Base-by-base conservation (phyloP, 1,284 basidiomycete genomes). In the Ganoderma leucocontextum region DNA sequence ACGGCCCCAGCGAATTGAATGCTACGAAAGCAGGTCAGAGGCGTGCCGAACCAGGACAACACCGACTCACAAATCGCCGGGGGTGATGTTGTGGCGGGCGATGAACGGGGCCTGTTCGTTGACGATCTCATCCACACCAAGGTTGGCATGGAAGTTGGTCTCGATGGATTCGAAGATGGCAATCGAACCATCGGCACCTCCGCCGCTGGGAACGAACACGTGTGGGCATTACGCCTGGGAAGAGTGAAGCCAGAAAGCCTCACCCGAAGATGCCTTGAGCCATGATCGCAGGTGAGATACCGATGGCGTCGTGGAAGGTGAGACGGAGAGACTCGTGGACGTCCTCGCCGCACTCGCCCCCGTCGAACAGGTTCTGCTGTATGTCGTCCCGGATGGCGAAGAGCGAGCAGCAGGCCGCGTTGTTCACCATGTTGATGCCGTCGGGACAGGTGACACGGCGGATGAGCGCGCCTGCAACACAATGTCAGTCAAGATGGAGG, bases 1-100 rank as follows among this genome's bases (percentile, higher is more conserved):
- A 82, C 78, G n/a, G 82, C 81, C 53, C 79, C 80, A n/a, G 82
- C 82, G 60, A 84, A 79, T 71, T 82, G 80, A 49, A 84, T 80
- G 63, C 66, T 63, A 39, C 3, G 17, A 4, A 49, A 10, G n/a
- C 9, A 4, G 0, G 8, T 35, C 9, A 33, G 36, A 15, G 60
- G 44, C 13, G 2, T 25, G 29, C 29, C 1, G 29, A 29, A 29
- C 29, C 29, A 2, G 29, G n/a, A 39, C 12, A 49, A 58, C 10
- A n/a, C 17, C 13, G 33, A 73, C 75, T 41, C 38, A 77, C 76
- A 78, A 75, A 69, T 78, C 77, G 22, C 74, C 77, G 44, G 70
- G 22, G n/a, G 76, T 67, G 38, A 78, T 69, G 64, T 74, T 74
- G 71, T 73, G 55, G 36, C n/a, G 62, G 25, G 62, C 66, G 22